Evolutionary conservation across 257 asterid species (phyloP).

Genomic region (Plectranthus barbatus): DNA sequence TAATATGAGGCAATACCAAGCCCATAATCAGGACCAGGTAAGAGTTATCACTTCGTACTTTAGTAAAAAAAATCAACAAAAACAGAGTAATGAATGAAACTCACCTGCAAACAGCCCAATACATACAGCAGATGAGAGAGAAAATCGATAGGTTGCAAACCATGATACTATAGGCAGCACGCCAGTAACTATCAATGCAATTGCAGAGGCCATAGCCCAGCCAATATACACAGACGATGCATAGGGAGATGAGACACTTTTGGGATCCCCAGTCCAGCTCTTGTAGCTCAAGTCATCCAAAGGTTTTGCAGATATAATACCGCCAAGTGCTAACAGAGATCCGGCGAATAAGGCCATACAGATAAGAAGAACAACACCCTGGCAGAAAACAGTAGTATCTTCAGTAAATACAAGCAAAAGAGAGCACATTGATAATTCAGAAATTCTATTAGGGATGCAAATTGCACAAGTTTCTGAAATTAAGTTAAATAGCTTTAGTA

Average conservation of each 20-base stretch:
- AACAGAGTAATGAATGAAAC: conserved; percentile 3
- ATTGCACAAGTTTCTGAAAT: background rate
- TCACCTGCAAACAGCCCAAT: conserved; percentile 85
- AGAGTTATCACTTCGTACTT: background rate
- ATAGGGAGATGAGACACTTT: conserved; percentile 75
- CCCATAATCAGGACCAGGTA: background rate
- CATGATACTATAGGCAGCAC: conserved; percentile 90
- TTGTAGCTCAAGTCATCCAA: conserved; percentile 80
- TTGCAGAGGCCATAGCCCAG: conserved; percentile 93
- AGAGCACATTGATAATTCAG: background rate
- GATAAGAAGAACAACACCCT: conserved; percentile 70
- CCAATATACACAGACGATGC: conserved; percentile 85
- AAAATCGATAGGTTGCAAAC: conserved; percentile 93
- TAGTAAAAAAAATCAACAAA: background rate
- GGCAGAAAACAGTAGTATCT: conserved; percentile 16
- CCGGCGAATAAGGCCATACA: conserved; percentile 77
- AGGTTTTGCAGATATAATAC: conserved; percentile 91
- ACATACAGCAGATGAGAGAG: conserved; percentile 84
- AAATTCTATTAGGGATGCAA: background rate
- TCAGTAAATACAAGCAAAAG: conserved; percentile 9
- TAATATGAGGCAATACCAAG: conserved; percentile 12
- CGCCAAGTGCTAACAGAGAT: conserved; percentile 87
- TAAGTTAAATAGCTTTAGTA: background rate
- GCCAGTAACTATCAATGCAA: conserved; percentile 78
- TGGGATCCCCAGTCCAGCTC: conserved; percentile 63